Percentiles rank a stretch among this genome's conserved stretches.
These are phyloP conservation scores for Coccomyxa sp. DNA, from an alignment of 139 green algal genomes.

Conservation along the genomic window DNA sequence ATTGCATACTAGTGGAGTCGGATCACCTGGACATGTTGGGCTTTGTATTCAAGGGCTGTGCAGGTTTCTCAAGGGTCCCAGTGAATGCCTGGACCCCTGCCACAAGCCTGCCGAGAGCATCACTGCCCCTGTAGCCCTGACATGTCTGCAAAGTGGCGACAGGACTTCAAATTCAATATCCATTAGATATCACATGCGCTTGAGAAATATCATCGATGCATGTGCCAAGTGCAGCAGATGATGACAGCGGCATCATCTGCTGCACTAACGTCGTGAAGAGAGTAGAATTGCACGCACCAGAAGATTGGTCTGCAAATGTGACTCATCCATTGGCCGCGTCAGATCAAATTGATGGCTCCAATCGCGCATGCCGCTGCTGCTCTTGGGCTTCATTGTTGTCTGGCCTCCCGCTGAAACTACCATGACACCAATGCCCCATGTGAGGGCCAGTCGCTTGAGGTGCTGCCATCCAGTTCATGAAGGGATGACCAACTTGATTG, in stretches of 20 bases:
- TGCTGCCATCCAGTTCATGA: neutral
- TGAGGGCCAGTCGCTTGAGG: neutral
- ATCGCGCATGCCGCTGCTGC: slow-evolving; percentile 33
- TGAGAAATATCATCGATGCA: neutral
- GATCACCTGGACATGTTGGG: no score
- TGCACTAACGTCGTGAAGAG: neutral
- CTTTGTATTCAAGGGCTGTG: no score
- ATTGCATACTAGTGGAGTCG: neutral
- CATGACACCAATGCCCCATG: neutral
- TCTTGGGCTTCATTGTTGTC: no score
- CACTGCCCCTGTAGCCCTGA: neutral
- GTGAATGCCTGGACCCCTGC: neutral
- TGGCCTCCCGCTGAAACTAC: slow-evolving; percentile 12
- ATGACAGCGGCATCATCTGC: neutral
- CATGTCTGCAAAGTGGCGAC: slow-evolving; percentile 11
- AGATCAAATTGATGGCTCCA: slow-evolving; percentile 78
- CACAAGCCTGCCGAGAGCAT: neutral
- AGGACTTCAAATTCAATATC: neutral
- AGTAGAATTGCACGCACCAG: neutral
- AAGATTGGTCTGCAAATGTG: no score
- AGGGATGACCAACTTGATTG: neutral
- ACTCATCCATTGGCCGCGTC: slow-evolving; percentile 11
- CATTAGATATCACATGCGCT: neutral
- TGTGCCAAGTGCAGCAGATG: neutral
- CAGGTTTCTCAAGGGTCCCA: no score